Percentiles rank a stretch among this genome's conserved stretches.
Conservation (phyloP, 257 asterid species). For the Fraxinus cuspidata region DNA sequence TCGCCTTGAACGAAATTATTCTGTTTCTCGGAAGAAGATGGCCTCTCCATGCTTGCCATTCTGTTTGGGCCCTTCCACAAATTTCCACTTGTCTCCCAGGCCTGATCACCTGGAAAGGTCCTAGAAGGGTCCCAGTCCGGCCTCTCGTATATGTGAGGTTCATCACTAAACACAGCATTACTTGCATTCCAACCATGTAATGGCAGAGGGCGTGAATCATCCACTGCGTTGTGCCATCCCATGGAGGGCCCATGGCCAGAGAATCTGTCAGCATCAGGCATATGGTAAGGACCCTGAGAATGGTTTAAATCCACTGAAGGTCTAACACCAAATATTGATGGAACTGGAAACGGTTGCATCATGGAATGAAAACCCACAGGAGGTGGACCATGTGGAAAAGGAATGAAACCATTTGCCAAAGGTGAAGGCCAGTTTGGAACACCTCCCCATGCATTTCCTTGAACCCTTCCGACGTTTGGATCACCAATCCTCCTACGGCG, state of each 20-base stretch:
- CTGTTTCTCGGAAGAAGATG: conserved; percentile 57
- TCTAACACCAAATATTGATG: conserved; percentile 72
- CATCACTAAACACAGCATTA: conserved; percentile 63
- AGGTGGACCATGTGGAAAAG: conserved; percentile 82
- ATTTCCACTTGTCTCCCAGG: conserved; percentile 65
- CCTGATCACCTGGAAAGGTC: conserved; percentile 43
- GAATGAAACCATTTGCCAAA: conserved; percentile 83
- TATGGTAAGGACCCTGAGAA: conserved; percentile 64
- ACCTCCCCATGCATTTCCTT: conserved; percentile 87
- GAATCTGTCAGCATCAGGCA: conserved; percentile 77
- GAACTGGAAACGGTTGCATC: conserved; percentile 82
- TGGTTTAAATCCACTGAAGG: conserved; percentile 84
- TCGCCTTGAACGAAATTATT: conserved; percentile 39
- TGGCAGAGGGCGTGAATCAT: conserved; percentile 60
- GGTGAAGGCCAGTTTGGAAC: conserved; percentile 92
- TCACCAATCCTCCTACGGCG: conserved; percentile 80
- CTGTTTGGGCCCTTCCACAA: conserved; percentile 71
- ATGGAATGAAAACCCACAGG: conserved; percentile 72
- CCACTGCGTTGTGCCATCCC: conserved; percentile 80
- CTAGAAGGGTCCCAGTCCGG: conserved; percentile 80
- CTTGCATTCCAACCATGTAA: conserved; percentile 77
- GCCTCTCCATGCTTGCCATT: conserved; percentile 55
- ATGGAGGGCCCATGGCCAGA: conserved; percentile 73
- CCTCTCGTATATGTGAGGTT: conserved; percentile 74
- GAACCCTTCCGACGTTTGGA: conserved; percentile 74